phyloP scores from a whole-genome alignment of 805 yeast genomes.

The Peterozyma xylosa region DNA sequence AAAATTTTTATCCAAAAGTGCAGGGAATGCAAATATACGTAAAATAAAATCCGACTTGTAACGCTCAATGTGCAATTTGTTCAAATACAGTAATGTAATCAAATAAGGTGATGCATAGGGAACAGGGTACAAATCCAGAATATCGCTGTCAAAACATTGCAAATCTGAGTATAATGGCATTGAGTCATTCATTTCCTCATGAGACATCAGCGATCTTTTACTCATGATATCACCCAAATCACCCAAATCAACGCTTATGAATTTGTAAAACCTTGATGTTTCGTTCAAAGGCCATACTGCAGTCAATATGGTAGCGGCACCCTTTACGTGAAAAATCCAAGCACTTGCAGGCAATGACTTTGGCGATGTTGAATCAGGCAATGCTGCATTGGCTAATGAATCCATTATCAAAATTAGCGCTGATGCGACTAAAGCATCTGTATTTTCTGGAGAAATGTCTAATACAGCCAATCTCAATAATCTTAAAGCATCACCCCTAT shows the following conservation, averaged over 20 bases:
- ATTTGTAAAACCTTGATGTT: conserved; percentile 54
- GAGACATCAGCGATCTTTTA: conserved; percentile 15
- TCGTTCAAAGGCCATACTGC: conserved; percentile 92
- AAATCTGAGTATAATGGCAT: conserved; percentile 43
- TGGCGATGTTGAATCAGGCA: conserved; percentile 41
- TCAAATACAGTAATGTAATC: conserved; percentile 80
- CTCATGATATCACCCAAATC: conserved; percentile 73
- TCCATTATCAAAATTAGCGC: conserved; percentile 88
- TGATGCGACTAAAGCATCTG: conserved; percentile 90
- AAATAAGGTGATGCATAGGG: conserved; percentile 77
- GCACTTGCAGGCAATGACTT: conserved; percentile 84
- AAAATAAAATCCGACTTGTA: conserved; percentile 80
- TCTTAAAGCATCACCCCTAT: conserved; percentile 80
- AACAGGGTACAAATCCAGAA: conserved; percentile 82
- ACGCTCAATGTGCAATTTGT: conserved; percentile 74
- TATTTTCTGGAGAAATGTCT: conserved; percentile 74
- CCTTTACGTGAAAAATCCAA: conserved; percentile 95
- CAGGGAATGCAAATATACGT: conserved; percentile 89
- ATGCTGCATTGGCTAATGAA: conserved; percentile 83
- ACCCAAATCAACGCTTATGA: conserved; percentile 81
- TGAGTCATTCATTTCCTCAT: conserved; percentile 5
- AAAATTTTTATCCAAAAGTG: conserved; percentile 75
- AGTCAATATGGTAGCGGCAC: conserved; percentile 91
- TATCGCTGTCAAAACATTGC: conserved; percentile 79
- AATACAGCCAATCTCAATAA: conserved; percentile 79